phyloP scores from a whole-genome alignment of 139 green algal species.

The Micractinium sp. region DNA sequence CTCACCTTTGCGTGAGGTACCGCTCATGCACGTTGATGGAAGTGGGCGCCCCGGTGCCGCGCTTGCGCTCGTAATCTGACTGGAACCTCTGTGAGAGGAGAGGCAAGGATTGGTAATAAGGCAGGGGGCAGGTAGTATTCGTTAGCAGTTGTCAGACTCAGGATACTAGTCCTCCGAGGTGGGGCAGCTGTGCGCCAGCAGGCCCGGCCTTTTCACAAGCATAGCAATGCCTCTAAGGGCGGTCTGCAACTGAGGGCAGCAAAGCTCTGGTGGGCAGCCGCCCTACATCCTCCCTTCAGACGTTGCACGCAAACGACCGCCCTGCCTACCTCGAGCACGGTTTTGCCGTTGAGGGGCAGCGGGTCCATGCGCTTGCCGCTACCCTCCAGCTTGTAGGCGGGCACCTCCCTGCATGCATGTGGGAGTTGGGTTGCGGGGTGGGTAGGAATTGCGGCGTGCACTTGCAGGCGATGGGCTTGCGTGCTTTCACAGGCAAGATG shows the following conservation, averaged over 20 bases:
- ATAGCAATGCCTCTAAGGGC: too few species aligned
- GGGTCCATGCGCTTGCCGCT: conserved; percentile 11
- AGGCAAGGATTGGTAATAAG: not conserved
- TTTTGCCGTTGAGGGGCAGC: not conserved
- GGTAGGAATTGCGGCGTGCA: not conserved
- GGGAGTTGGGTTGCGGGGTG: too few species aligned
- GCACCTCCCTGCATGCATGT: not conserved
- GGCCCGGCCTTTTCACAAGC: not conserved
- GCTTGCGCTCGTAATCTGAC: conserved; percentile 4
- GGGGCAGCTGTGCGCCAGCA: too few species aligned
- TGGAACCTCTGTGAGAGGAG: not conserved
- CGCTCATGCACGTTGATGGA: conserved; percentile 8
- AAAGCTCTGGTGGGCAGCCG: not conserved
- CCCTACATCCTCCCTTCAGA: too few species aligned
- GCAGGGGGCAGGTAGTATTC: not conserved
- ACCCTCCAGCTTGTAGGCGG: not conserved
- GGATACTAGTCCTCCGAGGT: too few species aligned
- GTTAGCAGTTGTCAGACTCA: not conserved
- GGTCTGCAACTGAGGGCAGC: too few species aligned
- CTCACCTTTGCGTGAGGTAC: not conserved
- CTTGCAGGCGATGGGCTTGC: not conserved
- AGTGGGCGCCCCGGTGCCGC: not conserved
- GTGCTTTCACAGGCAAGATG: too few species aligned
- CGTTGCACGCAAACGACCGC: not conserved
- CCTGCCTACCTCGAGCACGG: not conserved